phyloP scores from a whole-genome alignment of 768 basidiomycete species.

The Lanmaoa pseudosensibilis region DNA sequence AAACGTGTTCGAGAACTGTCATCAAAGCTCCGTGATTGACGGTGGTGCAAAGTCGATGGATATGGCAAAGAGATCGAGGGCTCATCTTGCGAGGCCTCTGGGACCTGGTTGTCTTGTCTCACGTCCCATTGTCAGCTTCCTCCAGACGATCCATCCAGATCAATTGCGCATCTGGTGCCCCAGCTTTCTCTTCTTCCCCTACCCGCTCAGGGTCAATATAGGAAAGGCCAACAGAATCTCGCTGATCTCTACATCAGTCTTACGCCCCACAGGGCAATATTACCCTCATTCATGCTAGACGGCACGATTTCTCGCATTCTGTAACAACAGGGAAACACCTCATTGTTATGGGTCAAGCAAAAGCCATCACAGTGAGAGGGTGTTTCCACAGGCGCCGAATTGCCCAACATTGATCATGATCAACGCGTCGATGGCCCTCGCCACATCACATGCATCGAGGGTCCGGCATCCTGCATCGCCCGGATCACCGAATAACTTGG shows the following conservation, averaged over 20 bases:
- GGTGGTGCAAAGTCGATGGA: neutral
- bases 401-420: neutral
- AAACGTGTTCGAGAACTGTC: neutral
- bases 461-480: neutral
- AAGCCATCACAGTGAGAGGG: neutral
- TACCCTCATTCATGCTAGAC: slow-evolving; percentile 2
- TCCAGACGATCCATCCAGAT: neutral
- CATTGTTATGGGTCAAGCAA: neutral
- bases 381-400: neutral
- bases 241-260: slow-evolving; percentile 1
- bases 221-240: neutral
- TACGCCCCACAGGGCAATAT: no score
- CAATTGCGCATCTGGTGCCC: neutral
- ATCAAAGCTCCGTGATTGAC: neutral
- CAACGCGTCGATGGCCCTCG: neutral
- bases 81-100: neutral
- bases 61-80: no score
- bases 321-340: neutral
- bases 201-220: neutral
- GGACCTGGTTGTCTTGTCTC: neutral
- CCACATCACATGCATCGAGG: neutral
- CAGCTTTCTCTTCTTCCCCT: neutral
- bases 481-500: neutral
- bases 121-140: neutral
- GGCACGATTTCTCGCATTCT: neutral